Percentiles rank a stretch among this genome's conserved stretches.
phyloP scores from a whole-genome alignment of 148 eudicot genomes.

The Cornus kousa region DNA sequence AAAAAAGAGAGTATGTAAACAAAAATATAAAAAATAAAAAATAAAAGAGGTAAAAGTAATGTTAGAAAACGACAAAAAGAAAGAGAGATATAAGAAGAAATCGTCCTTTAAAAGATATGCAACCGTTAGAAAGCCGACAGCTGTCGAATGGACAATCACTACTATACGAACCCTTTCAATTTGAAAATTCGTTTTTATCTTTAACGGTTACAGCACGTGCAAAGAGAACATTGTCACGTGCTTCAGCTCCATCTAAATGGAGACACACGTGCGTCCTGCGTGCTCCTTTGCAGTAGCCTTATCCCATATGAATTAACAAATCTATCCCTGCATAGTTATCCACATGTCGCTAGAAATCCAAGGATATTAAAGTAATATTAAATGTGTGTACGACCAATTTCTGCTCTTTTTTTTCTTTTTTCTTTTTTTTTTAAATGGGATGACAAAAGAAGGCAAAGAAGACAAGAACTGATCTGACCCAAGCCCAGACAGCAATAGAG shows the following conservation, averaged over 20 bases:
- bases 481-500: no score
- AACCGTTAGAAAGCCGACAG: constrained; percentile 19
- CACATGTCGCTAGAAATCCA: background rate
- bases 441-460: no score
- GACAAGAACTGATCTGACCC: no score
- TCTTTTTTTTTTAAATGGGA: no score
- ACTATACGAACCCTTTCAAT: background rate
- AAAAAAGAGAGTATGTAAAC: no score
- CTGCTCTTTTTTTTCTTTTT: no score
- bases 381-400: background rate
- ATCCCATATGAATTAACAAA: background rate
- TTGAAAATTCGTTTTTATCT: background rate
- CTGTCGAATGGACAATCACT: constrained; percentile 8
- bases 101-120: background rate
- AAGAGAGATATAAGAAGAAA: background rate
- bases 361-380: background rate
- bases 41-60: background rate
- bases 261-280: constrained; percentile 39
- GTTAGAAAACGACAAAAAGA: constrained; percentile 9
- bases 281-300: constrained; percentile 21
- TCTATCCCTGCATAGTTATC: background rate
- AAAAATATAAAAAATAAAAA: background rate
- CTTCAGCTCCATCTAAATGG: constrained; percentile 9
- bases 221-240: constrained; percentile 23
- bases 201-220: background rate